phyloP scores from a whole-genome alignment of 2,329 filamentous ascomycete genomes.

The Tolypocladium amazonense region DNA sequence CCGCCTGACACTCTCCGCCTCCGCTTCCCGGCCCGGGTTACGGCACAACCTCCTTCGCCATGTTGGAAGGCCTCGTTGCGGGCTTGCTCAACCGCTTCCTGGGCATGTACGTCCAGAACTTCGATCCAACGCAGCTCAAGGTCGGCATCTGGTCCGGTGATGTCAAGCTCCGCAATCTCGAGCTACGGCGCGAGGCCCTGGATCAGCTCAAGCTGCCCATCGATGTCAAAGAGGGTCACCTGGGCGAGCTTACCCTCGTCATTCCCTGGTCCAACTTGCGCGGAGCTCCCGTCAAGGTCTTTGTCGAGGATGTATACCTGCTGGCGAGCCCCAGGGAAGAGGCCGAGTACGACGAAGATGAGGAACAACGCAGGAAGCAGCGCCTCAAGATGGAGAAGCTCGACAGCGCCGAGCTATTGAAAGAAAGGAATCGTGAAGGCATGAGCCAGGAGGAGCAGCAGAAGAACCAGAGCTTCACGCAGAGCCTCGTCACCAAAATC shows the following conservation, averaged over 20 bases:
- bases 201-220: conserved; percentile 94
- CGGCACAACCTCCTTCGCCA: conserved; percentile 52
- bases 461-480: conserved; percentile 95
- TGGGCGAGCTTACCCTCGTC: conserved; percentile 80
- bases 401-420: conserved; percentile 88
- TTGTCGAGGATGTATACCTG: conserved; percentile 94
- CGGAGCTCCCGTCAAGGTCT: conserved; percentile 86
- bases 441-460: conserved; percentile 93
- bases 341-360: conserved; percentile 82
- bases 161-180: conserved; percentile 86
- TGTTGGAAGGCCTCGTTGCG: conserved; percentile 96
- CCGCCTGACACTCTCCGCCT: conserved; percentile 3
- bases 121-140: conserved; percentile 94
- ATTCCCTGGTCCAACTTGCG: conserved; percentile 98
- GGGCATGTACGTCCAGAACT: conserved; percentile 99
- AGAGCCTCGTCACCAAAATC: conserved; percentile 90
- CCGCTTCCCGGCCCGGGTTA: conserved; percentile 55
- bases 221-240: conserved; percentile 91
- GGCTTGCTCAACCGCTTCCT: conserved; percentile 97
- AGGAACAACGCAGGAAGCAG: conserved; percentile 79
- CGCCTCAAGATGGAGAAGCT: conserved; percentile 98
- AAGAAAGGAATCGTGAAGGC: conserved; percentile 84
- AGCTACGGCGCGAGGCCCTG: conserved; percentile 87
- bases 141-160: conserved; percentile 99
- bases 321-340: conserved; percentile 94